Base-by-base conservation (phyloP, 2,329 filamentous ascomycete genomes). In the Furcasterigmium furcatum region DNA sequence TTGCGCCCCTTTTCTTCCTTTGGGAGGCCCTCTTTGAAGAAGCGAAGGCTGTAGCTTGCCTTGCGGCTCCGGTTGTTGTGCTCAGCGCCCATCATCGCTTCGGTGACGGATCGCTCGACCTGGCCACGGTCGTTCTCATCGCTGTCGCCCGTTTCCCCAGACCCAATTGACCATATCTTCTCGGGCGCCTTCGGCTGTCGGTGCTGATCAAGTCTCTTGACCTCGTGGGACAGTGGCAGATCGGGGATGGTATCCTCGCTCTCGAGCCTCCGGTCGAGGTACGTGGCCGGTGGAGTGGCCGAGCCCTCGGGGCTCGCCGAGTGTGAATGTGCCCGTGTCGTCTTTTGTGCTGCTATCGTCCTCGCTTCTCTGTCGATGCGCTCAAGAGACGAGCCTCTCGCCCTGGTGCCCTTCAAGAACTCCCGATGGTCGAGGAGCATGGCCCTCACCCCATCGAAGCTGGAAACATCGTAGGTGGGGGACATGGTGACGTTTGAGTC, bases 11-110 rank as follows among this genome's bases (percentile, higher is more conserved):
- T 77, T 38, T 84, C 79, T 21, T 43, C 77, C 4, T 62, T 59
- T n/a, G 80, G 79, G 16, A 84, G 64, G 27, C 80, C 82, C 60
- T 85, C 81, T 50, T 80, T 82, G 68, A 86, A 86, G 55, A 85
- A 82, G 2, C 82, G 73, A 47, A 86, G 66, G 52, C 80, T 84
- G 60, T 85, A 82, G 55, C 81, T 85, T 32, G 82, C 77, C 62
- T 85, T 86, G 53, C 82, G 77, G 56, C 82, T 88, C 44, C 82
- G 77, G 38, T 77, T 77, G 55, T 79, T 83, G 35, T 72, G 79
- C 55, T 84, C 81, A n/a, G 77, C 67, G 3, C 80, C 80, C 16
- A 78, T 73, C 57, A 84, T 70, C 22, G 77, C 78, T 51, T 84
- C 79, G 6, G 78, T 72, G 42, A 85, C 78, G n/a, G 80, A 83